A percentile compares a stretch with the other conserved stretches of the same genome.
These are phyloP conservation scores for Penicillium lividum DNA, from an alignment of 495 filamentous ascomycete species.

Conservation along the genomic window DNA sequence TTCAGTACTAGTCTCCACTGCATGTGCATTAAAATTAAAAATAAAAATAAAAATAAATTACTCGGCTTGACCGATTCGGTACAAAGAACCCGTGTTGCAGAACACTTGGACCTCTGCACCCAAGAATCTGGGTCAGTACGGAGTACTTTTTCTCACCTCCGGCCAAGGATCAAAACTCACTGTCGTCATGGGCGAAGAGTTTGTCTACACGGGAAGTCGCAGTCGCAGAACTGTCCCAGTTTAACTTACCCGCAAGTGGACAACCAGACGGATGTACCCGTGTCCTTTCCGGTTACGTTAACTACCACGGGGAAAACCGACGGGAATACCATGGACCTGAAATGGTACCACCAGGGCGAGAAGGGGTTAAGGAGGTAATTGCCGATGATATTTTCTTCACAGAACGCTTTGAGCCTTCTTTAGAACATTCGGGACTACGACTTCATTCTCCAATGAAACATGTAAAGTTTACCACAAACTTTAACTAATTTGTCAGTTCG, in stretches of 20 bases:
- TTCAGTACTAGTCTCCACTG: background rate
- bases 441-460: background rate
- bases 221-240: background rate
- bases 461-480: background rate
- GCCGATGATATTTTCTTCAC: too few relatives aligned
- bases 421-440: background rate
- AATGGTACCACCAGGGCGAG: background rate
- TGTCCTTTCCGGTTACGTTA: slow-evolving; percentile 17
- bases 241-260: background rate
- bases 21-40: background rate
- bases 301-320: slow-evolving; percentile 5
- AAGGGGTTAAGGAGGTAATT: too few relatives aligned
- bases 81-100: background rate
- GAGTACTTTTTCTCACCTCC: background rate
- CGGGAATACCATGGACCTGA: background rate
- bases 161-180: background rate
- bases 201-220: background rate
- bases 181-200: background rate
- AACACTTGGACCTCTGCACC: slow-evolving; percentile 1
- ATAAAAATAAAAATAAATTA: background rate
- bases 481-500: background rate
- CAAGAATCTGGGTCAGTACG: background rate
- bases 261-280: slow-evolving; percentile 24
- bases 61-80: background rate
- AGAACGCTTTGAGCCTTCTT: background rate